Percentiles rank a stretch among this genome's conserved stretches.
phyloP scores from a whole-genome alignment of 2,329 filamentous ascomycete genomes.

The Fusarium sp. region DNA sequence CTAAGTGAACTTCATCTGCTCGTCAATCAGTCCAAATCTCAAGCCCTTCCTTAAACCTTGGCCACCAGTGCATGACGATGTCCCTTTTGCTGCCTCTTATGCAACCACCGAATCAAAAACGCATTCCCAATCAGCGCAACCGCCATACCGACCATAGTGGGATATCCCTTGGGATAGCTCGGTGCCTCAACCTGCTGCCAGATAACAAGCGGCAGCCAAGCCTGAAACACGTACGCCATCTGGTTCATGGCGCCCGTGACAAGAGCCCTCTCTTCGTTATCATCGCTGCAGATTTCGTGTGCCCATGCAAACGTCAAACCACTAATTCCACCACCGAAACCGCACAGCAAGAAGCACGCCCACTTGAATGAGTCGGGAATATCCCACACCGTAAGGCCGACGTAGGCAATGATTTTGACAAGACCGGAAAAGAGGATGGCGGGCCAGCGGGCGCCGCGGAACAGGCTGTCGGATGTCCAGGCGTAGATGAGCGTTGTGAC shows the following conservation, averaged over 20 bases:
- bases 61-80: neutral
- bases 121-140: constrained; percentile 66
- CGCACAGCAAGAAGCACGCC: constrained; percentile 72
- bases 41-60: neutral
- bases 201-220: constrained; percentile 77
- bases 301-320: constrained; percentile 66
- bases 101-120: constrained; percentile 59
- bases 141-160: constrained; percentile 67
- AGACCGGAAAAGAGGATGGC: constrained; percentile 71
- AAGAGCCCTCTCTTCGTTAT: constrained; percentile 77
- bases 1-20: too few species aligned
- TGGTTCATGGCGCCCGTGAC: constrained; percentile 80
- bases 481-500: constrained; percentile 75
- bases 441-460: constrained; percentile 74
- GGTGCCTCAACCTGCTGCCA: constrained; percentile 79
- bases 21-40: too few species aligned
- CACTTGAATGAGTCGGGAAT: constrained; percentile 72
- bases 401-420: constrained; percentile 59
- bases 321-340: constrained; percentile 65
- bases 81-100: constrained; percentile 25
- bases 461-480: constrained; percentile 75
- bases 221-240: constrained; percentile 79
- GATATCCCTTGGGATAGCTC: constrained; percentile 72
- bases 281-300: constrained; percentile 65
- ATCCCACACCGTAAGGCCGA: constrained; percentile 60